Evolutionary conservation across 2,329 filamentous ascomycete genomes (phyloP).

Genomic region (Cytospora paraplurivora): DNA sequence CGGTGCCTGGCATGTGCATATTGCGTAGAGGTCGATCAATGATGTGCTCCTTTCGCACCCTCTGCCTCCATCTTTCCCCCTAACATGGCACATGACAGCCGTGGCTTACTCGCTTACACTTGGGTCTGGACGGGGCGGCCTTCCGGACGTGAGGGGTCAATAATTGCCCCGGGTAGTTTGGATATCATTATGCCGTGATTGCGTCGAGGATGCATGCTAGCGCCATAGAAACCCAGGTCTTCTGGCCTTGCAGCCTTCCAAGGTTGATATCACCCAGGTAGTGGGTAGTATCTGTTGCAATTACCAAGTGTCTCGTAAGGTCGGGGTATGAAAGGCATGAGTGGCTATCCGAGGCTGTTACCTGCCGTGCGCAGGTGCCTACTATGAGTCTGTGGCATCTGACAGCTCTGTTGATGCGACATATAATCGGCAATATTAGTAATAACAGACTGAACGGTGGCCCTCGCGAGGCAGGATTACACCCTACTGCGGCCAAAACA

Average conservation of each 20-base stretch:
- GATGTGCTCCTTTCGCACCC: not conserved
- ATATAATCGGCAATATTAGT: too few relatives aligned
- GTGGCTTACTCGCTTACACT: constrained; percentile 27
- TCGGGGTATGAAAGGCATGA: not conserved
- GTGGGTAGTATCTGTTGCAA: not conserved
- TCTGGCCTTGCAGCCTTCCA: constrained; percentile 10
- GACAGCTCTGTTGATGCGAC: too few relatives aligned
- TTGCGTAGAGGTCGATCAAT: constrained; percentile 1
- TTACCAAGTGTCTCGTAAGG: too few relatives aligned
- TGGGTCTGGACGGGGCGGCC: constrained; percentile 12
- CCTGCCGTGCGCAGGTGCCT: too few relatives aligned
- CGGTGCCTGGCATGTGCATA: constrained; percentile 19
- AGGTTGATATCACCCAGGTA: not conserved
- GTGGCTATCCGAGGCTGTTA: not conserved
- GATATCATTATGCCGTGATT: constrained; percentile 15
- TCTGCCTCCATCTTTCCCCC: not conserved
- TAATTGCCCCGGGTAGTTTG: constrained; percentile 11
- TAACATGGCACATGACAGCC: constrained; percentile 21
- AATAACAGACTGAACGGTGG: too few relatives aligned
- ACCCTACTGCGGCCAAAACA: not conserved
- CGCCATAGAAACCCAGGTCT: not conserved
- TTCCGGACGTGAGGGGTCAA: constrained; percentile 24
- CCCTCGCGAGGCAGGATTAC: too few relatives aligned
- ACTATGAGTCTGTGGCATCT: too few relatives aligned
- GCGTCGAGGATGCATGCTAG: constrained; percentile 20